phyloP scores from a whole-genome alignment of 2,329 filamentous ascomycete genomes.

The Lojkania enalia region DNA sequence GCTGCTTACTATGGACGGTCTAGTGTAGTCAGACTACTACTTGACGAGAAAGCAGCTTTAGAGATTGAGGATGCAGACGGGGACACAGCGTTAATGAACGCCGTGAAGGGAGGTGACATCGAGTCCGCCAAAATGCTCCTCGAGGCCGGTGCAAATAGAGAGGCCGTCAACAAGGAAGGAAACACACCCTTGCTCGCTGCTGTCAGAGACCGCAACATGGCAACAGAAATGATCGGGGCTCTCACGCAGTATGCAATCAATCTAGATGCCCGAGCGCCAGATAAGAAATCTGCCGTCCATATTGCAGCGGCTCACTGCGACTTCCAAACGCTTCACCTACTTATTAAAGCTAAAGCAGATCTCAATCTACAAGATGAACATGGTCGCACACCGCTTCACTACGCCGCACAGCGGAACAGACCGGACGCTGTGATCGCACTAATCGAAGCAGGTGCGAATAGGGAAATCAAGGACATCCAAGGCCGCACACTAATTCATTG shows the following conservation, averaged over 20 bases:
- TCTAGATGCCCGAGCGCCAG: background rate
- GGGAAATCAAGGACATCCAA: background rate
- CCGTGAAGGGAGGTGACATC: background rate
- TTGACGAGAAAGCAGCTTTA: conserved; percentile 1
- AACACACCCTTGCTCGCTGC: background rate
- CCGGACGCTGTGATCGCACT: background rate
- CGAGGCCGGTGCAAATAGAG: conserved; percentile 2
- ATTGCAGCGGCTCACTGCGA: background rate
- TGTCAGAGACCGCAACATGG: background rate
- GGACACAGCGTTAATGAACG: background rate
- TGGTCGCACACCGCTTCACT: background rate
- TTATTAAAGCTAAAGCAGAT: conserved; percentile 2
- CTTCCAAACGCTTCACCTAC: background rate
- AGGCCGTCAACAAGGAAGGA: background rate
- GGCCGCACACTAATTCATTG: background rate
- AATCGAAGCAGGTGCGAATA: conserved; percentile 1
- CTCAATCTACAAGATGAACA: background rate
- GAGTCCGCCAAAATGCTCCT: background rate
- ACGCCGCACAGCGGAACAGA: background rate
- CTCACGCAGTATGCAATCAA: background rate
- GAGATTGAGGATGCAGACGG: conserved; percentile 1
- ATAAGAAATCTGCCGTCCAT: background rate
- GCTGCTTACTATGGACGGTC: background rate
- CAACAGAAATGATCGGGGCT: background rate
- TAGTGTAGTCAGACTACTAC: conserved; percentile 1